phyloP scores from a whole-genome alignment of 495 filamentous ascomycete species.

The Neurospora terricola region DNA sequence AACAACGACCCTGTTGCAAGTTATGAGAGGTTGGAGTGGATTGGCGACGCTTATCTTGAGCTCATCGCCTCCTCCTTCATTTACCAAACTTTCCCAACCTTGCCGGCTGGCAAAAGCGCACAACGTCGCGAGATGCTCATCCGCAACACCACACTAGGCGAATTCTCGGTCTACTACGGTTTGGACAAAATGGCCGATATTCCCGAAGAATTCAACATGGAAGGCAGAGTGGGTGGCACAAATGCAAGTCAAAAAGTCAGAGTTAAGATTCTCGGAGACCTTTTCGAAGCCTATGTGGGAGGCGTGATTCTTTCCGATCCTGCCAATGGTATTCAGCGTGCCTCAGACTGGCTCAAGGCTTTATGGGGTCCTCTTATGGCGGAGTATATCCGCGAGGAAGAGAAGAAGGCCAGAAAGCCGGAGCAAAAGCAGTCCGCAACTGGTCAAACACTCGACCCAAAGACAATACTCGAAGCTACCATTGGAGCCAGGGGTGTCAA shows the following conservation, averaged over 20 bases:
- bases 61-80: slow-evolving; percentile 57
- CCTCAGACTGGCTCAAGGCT: slow-evolving; percentile 55
- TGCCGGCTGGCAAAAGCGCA: slow-evolving; percentile 49
- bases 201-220: slow-evolving; percentile 32
- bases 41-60: slow-evolving; percentile 69
- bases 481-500: slow-evolving; percentile 51
- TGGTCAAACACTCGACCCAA: slow-evolving; percentile 8
- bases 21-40: slow-evolving; percentile 66
- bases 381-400: slow-evolving; percentile 33
- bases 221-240: slow-evolving; percentile 21
- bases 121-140: slow-evolving; percentile 61
- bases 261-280: slow-evolving; percentile 64
- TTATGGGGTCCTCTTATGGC: slow-evolving; percentile 50
- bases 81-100: slow-evolving; percentile 48
- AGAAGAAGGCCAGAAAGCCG: slow-evolving; percentile 17
- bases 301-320: slow-evolving; percentile 60
- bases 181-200: slow-evolving; percentile 51
- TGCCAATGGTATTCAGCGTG: slow-evolving; percentile 45
- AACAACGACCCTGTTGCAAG: slow-evolving; percentile 25
- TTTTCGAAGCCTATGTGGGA: slow-evolving; percentile 84
- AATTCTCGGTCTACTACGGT: slow-evolving; percentile 55
- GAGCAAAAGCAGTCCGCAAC: slow-evolving; percentile 16
- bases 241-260: slow-evolving; percentile 39
- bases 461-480: slow-evolving; percentile 44
- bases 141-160: slow-evolving; percentile 65